Evolutionary conservation across 2,329 filamentous ascomycete genomes (phyloP).

Genomic region (Colletotrichum eremochloae): DNA sequence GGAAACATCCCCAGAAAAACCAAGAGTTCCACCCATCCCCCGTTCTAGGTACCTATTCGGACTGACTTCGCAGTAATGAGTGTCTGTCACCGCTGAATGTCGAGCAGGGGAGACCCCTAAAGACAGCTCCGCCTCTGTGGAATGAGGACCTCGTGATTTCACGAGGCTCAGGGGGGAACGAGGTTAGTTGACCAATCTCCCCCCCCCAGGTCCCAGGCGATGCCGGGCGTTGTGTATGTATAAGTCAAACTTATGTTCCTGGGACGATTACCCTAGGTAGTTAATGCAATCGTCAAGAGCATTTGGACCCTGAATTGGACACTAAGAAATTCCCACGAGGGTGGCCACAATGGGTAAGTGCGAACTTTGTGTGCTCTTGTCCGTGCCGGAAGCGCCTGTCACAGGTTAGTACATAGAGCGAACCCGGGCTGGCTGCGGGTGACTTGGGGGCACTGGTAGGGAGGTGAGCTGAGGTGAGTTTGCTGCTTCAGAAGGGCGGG

Average conservation of each 20-base stretch:
- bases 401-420: background rate
- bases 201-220: background rate
- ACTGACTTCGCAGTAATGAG: conserved; percentile 2
- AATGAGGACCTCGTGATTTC: conserved; percentile 22
- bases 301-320: conserved; percentile 31
- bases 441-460: conserved; percentile 2
- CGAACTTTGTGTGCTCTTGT: conserved; percentile 1
- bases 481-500: conserved; percentile 13
- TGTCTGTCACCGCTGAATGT: conserved; percentile 22
- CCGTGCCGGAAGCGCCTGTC: background rate
- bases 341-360: conserved; percentile 23
- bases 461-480: conserved; percentile 1
- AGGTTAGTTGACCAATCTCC: conserved; percentile 12
- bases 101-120: conserved; percentile 31
- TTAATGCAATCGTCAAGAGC: conserved; percentile 26
- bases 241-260: background rate
- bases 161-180: conserved; percentile 11
- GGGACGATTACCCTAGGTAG: conserved; percentile 13
- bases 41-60: background rate
- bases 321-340: background rate
- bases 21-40: conserved; percentile 2
- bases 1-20: conserved; percentile 11
- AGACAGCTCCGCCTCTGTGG: conserved; percentile 7
- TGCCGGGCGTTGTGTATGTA: background rate
- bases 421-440: background rate